Percentiles rank a stretch among this genome's conserved stretches.
phyloP scores from a whole-genome alignment of 805 yeast genomes.

The Wickerhamiella galacta region DNA sequence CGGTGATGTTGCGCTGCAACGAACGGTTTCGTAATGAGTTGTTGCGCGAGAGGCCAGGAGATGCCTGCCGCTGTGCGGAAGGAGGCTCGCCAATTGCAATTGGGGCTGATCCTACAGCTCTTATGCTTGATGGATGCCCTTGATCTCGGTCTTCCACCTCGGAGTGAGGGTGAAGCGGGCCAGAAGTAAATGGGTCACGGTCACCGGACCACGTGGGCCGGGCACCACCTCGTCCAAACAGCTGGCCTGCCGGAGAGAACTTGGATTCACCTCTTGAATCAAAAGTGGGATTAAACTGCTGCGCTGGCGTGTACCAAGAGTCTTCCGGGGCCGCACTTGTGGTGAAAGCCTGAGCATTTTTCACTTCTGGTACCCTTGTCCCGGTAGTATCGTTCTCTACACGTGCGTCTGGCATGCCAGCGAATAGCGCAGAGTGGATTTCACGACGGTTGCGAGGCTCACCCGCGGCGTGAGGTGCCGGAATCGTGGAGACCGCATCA shows the following conservation, averaged over 20 bases:
- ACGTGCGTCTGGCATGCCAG: not conserved
- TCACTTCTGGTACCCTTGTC: not conserved
- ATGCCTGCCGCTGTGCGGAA: not conserved
- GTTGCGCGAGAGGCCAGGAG: conserved; percentile 1
- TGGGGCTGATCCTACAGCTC: no score
- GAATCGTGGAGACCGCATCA: not conserved
- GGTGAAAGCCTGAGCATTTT: conserved; percentile 6
- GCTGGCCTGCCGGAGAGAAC: no score
- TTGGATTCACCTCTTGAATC: no score
- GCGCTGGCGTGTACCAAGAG: conserved; percentile 16
- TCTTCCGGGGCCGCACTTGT: conserved; percentile 7
- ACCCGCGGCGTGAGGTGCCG: no score
- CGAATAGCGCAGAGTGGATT: not conserved
- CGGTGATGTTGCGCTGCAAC: conserved; percentile 6
- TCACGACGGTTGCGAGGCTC: not conserved
- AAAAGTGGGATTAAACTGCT: conserved; percentile 5
- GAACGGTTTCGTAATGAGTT: conserved; percentile 7
- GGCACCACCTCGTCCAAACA: no score
- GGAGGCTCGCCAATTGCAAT: no score
- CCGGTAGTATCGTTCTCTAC: not conserved
- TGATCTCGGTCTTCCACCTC: no score
- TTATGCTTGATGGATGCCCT: no score
- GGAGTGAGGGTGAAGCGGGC: no score
- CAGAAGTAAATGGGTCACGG: no score
- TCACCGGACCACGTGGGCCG: no score